These are phyloP conservation scores for Colletotrichum sp. DNA, from an alignment of 2,329 filamentous ascomycete genomes.

Conservation along the genomic window DNA sequence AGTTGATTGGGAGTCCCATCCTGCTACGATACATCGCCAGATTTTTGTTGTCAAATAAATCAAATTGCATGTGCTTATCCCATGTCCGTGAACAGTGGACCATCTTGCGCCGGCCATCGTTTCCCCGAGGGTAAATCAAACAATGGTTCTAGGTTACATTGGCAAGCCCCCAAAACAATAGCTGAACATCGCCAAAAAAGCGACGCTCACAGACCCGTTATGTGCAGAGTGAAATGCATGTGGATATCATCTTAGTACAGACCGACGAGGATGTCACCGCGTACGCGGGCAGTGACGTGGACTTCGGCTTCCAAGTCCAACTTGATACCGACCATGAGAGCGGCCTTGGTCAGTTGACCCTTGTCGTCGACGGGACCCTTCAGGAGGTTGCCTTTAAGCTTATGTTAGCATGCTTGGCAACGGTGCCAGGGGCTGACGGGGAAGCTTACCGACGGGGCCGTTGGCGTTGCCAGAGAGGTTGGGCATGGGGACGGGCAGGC, in stretches of 20 bases:
- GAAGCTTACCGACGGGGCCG: conserved; percentile 30
- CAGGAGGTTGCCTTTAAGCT: conserved; percentile 55
- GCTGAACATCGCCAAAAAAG: not conserved
- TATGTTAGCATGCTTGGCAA: not conserved
- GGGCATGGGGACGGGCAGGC: conserved; percentile 29
- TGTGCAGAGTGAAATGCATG: not conserved
- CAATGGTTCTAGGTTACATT: not conserved
- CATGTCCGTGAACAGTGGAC: not conserved
- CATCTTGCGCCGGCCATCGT: not conserved
- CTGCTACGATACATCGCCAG: not conserved
- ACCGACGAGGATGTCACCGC: conserved; percentile 66
- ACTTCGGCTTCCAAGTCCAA: conserved; percentile 68
- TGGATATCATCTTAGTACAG: conserved; percentile 47
- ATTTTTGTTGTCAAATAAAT: not conserved
- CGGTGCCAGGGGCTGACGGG: not conserved
- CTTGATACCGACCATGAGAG: conserved; percentile 67
- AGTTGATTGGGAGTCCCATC: not conserved
- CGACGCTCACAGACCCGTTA: not conserved
- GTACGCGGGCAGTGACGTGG: conserved; percentile 63
- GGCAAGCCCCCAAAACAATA: not conserved
- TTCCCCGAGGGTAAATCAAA: not conserved
- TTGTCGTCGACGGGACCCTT: conserved; percentile 62
- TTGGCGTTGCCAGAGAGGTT: conserved; percentile 41
- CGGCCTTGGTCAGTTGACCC: conserved; percentile 62
- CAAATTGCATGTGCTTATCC: not conserved